Conservation (phyloP, 2,329 filamentous ascomycete species). For the Fusarium sp. region DNA sequence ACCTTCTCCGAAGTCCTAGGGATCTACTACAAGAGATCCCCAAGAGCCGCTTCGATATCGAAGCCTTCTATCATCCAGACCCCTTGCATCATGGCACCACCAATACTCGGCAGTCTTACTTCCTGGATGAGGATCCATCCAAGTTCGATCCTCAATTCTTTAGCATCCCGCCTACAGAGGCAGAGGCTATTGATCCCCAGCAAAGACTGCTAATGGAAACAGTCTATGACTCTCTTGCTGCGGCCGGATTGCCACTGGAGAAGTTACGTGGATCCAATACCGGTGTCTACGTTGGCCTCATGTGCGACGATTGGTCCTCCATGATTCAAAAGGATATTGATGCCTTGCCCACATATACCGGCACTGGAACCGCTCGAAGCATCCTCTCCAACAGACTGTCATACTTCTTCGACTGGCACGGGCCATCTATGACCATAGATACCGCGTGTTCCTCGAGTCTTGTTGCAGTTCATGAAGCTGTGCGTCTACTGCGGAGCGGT, state of each 20-base stretch:
- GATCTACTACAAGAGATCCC: neutral
- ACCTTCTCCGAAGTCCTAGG: neutral
- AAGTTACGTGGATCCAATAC: neutral
- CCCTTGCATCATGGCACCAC: neutral
- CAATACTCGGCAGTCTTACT: neutral
- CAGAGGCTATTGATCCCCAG: conserved; percentile 2
- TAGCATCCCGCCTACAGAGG: neutral
- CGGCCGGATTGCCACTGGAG: neutral
- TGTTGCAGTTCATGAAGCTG: conserved; percentile 5
- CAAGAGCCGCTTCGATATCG: neutral
- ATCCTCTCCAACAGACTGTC: conserved; percentile 4
- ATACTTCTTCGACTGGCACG: conserved; percentile 10
- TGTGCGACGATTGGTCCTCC: neutral
- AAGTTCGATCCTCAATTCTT: neutral
- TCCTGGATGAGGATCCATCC: neutral
- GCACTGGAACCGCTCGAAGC: neutral
- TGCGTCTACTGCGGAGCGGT: neutral
- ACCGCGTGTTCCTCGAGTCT: conserved; percentile 2
- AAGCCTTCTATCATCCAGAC: neutral
- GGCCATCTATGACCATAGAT: conserved; percentile 3
- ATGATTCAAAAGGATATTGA: neutral
- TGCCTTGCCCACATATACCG: neutral
- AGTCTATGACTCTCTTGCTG: neutral
- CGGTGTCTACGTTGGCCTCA: neutral
- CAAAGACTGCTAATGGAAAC: neutral